Evolutionary conservation across 1,284 basidiomycete species (phyloP).

Genomic region (Ceratobasidium sp.): DNA sequence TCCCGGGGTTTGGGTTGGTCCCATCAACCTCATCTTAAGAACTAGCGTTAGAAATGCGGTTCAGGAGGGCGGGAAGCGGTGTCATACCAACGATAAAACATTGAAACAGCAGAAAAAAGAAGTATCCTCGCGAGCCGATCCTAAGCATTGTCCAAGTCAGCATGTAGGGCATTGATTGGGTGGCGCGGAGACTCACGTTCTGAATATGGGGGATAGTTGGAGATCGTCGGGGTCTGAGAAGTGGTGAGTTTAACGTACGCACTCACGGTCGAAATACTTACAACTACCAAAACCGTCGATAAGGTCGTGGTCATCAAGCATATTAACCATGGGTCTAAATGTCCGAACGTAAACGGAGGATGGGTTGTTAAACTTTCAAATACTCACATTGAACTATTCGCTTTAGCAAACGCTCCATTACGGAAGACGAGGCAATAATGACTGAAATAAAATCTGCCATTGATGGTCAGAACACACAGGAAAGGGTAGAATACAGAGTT

Average conservation of each 20-base stretch:
- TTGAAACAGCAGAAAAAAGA: slow-evolving; percentile 93
- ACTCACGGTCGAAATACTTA: slow-evolving; percentile 56
- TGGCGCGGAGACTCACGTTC: slow-evolving; percentile 60
- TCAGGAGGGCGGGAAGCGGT: not conserved
- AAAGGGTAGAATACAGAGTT: slow-evolving; percentile 39
- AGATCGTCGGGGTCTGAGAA: slow-evolving; percentile 80
- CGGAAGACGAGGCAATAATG: slow-evolving; percentile 91
- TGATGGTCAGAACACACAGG: not conserved
- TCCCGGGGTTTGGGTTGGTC: slow-evolving; percentile 64
- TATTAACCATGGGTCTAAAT: slow-evolving; percentile 68
- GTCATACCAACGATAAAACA: slow-evolving; percentile 82
- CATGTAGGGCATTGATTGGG: slow-evolving; percentile 24
- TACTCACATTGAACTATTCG: slow-evolving; percentile 90
- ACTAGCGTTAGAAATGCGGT: not conserved
- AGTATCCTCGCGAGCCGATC: slow-evolving; percentile 81
- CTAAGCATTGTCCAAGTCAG: slow-evolving; percentile 17
- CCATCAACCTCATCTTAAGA: slow-evolving; percentile 73
- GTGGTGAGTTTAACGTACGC: slow-evolving; percentile 41
- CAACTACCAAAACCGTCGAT: slow-evolving; percentile 95
- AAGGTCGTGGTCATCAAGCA: slow-evolving; percentile 71
- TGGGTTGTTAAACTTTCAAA: not conserved
- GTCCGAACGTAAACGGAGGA: not conserved
- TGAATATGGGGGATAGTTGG: slow-evolving; percentile 81
- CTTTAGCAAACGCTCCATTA: slow-evolving; percentile 89
- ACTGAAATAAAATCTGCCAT: slow-evolving; percentile 74